Percentiles rank a stretch among this genome's conserved stretches.
Evolutionary conservation across 169 alveolate genomes (phyloP).

Genomic region (Cytauxzoon felis): DNA sequence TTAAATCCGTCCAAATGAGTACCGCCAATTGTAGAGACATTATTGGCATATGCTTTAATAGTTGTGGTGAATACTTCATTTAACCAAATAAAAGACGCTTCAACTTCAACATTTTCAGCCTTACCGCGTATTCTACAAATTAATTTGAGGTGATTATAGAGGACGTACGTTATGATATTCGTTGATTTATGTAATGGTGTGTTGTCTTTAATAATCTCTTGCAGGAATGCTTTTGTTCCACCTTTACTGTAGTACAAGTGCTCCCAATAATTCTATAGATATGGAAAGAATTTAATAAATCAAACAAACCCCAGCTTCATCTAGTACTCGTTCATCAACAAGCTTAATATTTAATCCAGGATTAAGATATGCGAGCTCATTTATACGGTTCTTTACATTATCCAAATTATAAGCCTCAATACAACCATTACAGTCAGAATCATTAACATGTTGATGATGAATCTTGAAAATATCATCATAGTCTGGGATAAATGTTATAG

Average conservation of each 20-base stretch:
- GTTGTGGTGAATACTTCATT: constrained; percentile 60
- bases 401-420: constrained; percentile 36
- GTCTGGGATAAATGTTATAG: constrained; percentile 51
- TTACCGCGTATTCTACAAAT: constrained; percentile 31
- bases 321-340: constrained; percentile 31
- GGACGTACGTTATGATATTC: constrained; percentile 15
- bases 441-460: constrained; percentile 52
- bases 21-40: constrained; percentile 78
- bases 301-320: constrained; percentile 30
- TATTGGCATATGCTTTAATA: constrained; percentile 71
- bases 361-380: constrained; percentile 59
- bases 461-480: constrained; percentile 37
- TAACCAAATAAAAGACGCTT: constrained; percentile 62
- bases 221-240: constrained; percentile 55
- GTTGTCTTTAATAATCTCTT: constrained; percentile 52
- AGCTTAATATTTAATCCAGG: constrained; percentile 43
- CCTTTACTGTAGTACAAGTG: constrained; percentile 45
- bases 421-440: constrained; percentile 29
- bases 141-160: background rate
- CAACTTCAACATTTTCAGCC: constrained; percentile 33
- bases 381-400: constrained; percentile 20
- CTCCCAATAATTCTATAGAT: constrained; percentile 16
- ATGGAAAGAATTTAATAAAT: background rate
- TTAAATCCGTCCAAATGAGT: constrained; percentile 79
- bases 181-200: constrained; percentile 54